These are phyloP conservation scores for Colletotrichum sp. DNA, from an alignment of 2,329 filamentous ascomycete species.

Conservation along the genomic window DNA sequence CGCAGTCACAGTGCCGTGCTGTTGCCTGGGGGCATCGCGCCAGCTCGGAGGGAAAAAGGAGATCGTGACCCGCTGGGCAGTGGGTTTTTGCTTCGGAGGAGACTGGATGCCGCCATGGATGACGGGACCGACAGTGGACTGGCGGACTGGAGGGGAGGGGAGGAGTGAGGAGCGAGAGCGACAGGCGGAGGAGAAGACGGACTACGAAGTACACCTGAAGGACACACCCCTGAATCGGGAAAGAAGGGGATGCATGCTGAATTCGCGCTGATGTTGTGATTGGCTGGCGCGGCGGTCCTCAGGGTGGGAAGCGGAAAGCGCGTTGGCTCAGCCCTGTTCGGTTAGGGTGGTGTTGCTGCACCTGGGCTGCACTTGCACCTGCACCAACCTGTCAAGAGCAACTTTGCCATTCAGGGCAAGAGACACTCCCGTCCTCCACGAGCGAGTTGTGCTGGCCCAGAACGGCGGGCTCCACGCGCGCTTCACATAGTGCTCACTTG, in stretches of 20 bases:
- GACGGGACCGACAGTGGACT: background rate
- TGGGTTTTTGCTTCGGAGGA: background rate
- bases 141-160: background rate
- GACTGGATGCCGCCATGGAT: background rate
- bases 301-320: slow-evolving; percentile 1
- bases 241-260: background rate
- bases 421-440: background rate
- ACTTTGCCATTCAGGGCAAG: background rate
- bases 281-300: background rate
- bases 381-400: background rate
- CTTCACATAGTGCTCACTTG: background rate
- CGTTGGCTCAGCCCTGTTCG: slow-evolving; percentile 21
- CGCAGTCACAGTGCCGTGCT: background rate
- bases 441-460: background rate
- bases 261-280: background rate
- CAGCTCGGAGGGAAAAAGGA: background rate
- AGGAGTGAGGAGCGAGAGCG: background rate
- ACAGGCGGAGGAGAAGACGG: background rate
- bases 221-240: background rate
- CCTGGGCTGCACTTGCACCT: background rate
- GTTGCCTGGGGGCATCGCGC: background rate
- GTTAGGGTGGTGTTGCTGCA: background rate
- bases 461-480: background rate
- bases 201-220: background rate
- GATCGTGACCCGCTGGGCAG: background rate